phyloP scores from a whole-genome alignment of 75 land plant species.

The Pseudotsuga menziesii region DNA sequence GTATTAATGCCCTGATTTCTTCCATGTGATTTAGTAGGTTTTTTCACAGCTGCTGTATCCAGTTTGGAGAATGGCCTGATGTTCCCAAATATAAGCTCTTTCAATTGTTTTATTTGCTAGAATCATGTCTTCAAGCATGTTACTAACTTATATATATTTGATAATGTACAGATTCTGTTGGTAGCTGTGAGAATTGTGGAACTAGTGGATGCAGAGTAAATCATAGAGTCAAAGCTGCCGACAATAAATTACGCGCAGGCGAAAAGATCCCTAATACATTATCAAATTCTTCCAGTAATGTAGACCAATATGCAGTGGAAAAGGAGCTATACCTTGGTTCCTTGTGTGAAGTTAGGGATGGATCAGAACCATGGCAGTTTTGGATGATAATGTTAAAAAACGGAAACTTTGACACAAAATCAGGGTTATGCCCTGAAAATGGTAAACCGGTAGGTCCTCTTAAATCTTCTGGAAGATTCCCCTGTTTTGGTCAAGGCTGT shows the following conservation, averaged over 20 bases:
- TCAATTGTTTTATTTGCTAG: too few relatives aligned
- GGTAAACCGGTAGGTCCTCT: slow-evolving; percentile 33
- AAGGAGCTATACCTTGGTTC: slow-evolving; percentile 78
- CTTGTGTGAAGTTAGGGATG: slow-evolving; percentile 36
- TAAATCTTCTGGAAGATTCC: slow-evolving; percentile 26
- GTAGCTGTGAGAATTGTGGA: too few relatives aligned
- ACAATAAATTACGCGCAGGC: slow-evolving; percentile 50
- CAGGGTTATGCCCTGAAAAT: slow-evolving; percentile 35
- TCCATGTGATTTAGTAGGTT: too few relatives aligned
- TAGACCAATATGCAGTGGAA: slow-evolving; percentile 70
- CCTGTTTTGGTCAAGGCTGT: slow-evolving; percentile 76
- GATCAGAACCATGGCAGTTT: slow-evolving; percentile 69
- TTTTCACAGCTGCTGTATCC: too few relatives aligned
- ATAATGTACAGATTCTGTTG: too few relatives aligned
- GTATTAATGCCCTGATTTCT: too few relatives aligned
- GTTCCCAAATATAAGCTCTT: too few relatives aligned
- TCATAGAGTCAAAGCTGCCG: background rate
- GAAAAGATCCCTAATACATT: slow-evolving; percentile 22
- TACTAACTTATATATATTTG: too few relatives aligned
- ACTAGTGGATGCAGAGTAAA: too few relatives aligned
- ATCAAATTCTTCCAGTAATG: slow-evolving; percentile 1
- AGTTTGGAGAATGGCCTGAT: too few relatives aligned
- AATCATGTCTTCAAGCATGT: too few relatives aligned
- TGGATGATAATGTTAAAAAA: slow-evolving; percentile 59
- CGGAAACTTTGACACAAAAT: slow-evolving; percentile 37